phyloP scores from a whole-genome alignment of 2,329 filamentous ascomycete genomes.

The Alternaria arborescens region DNA sequence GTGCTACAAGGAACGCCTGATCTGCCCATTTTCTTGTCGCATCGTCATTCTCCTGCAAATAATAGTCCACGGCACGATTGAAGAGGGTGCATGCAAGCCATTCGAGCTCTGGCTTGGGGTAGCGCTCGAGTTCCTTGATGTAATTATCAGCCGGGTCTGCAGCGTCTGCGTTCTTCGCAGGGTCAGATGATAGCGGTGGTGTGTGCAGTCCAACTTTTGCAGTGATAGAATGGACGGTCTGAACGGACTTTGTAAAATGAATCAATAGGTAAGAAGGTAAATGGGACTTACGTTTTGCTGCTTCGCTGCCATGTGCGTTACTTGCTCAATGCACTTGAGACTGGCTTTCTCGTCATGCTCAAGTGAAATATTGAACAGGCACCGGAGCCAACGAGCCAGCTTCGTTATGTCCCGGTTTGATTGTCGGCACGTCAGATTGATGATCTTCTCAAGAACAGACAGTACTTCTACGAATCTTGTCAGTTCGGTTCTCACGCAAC shows the following conservation, averaged over 20 bases:
- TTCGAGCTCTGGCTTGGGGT: slow-evolving; percentile 74
- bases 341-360: slow-evolving; percentile 64
- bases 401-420: slow-evolving; percentile 65
- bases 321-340: slow-evolving; percentile 71
- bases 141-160: slow-evolving; percentile 31
- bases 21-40: slow-evolving; percentile 69
- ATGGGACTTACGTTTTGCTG: slow-evolving; percentile 38
- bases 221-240: not conserved
- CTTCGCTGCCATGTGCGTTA: slow-evolving; percentile 51
- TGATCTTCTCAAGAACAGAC: slow-evolving; percentile 67
- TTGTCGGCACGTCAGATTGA: slow-evolving; percentile 71
- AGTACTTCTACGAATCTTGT: slow-evolving; percentile 35
- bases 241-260: slow-evolving; percentile 6
- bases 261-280: not conserved
- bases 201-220: slow-evolving; percentile 17
- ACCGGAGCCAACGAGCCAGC: slow-evolving; percentile 79
- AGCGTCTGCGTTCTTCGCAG: slow-evolving; percentile 11
- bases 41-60: slow-evolving; percentile 59
- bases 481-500: slow-evolving; percentile 29
- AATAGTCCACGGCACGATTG: slow-evolving; percentile 74
- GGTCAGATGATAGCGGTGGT: slow-evolving; percentile 24
- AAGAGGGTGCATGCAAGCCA: slow-evolving; percentile 72
- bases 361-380: slow-evolving; percentile 74
- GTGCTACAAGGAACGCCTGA: slow-evolving; percentile 69
- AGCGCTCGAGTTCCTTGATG: slow-evolving; percentile 55